These are phyloP conservation scores for Boletus patriciae DNA, from an alignment of 768 basidiomycete species.

Conservation along the genomic window DNA sequence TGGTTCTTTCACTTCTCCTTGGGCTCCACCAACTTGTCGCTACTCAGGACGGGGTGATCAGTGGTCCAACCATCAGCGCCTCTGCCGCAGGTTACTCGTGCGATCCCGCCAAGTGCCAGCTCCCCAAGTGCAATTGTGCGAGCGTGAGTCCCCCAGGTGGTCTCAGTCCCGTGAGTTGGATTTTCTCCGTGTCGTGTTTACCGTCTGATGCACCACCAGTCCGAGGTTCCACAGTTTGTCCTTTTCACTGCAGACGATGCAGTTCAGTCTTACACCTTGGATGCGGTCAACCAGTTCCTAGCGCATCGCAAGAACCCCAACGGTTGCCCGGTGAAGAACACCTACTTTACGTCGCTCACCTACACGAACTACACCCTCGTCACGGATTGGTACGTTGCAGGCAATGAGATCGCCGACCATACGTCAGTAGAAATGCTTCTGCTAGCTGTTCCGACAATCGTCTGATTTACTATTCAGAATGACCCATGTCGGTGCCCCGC, in stretches of 20 bases:
- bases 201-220: background rate
- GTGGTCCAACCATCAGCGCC: background rate
- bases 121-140: conserved; percentile 4
- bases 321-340: background rate
- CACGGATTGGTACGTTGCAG: conserved; percentile 6
- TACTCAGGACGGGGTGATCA: background rate
- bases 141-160: background rate
- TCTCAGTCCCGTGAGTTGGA: background rate
- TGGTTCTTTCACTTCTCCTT: background rate
- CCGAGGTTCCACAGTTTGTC: background rate
- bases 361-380: conserved; percentile 8
- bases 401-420: conserved; percentile 9
- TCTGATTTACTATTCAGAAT: background rate
- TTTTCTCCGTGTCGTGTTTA: background rate
- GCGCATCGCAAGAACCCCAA: conserved; percentile 1
- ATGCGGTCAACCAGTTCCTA: conserved; percentile 2
- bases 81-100: background rate
- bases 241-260: conserved; percentile 3
- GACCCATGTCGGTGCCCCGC: background rate
- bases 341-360: conserved; percentile 6
- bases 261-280: background rate
- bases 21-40: background rate
- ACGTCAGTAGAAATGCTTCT: background rate
- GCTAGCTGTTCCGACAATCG: background rate
- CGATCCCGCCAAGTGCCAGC: background rate